phyloP scores from a whole-genome alignment of 2,329 filamentous ascomycete genomes.

The Chrysoporthe austroafricana region DNA sequence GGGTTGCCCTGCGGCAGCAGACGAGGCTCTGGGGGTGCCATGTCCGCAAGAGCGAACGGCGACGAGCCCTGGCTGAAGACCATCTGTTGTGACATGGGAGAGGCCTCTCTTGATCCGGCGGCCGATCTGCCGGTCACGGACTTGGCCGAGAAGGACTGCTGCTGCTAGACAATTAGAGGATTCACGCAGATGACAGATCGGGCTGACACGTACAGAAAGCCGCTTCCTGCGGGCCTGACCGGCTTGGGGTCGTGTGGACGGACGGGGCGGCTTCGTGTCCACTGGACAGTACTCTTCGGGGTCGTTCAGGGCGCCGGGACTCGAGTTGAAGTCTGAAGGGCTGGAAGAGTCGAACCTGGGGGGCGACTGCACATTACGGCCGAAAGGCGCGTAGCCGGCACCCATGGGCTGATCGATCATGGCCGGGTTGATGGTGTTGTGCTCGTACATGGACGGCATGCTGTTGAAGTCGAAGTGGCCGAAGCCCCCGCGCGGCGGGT shows the following conservation, averaged over 20 bases:
- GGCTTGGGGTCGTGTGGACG: slow-evolving; percentile 18
- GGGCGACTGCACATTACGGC: slow-evolving; percentile 33
- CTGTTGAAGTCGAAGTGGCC: slow-evolving; percentile 45
- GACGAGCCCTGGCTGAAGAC: slow-evolving; percentile 57
- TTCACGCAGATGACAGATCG: not conserved
- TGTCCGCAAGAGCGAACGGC: slow-evolving; percentile 52
- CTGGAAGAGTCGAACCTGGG: slow-evolving; percentile 32
- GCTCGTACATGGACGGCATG: slow-evolving; percentile 41
- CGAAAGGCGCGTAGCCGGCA: slow-evolving; percentile 30
- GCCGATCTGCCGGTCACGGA: slow-evolving; percentile 55
- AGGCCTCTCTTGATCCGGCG: slow-evolving; percentile 55
- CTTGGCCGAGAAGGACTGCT: slow-evolving; percentile 57
- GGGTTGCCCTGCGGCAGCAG: slow-evolving; percentile 12
- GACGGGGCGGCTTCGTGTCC: slow-evolving; percentile 23
- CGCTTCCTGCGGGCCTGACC: slow-evolving; percentile 42
- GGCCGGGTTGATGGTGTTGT: slow-evolving; percentile 43
- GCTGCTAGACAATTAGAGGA: slow-evolving; percentile 34
- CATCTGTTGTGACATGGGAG: slow-evolving; percentile 54
- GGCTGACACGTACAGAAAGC: slow-evolving; percentile 44
- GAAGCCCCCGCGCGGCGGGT: slow-evolving; percentile 40
- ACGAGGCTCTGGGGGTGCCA: slow-evolving; percentile 44
- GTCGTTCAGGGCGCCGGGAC: slow-evolving; percentile 36
- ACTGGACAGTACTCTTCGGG: slow-evolving; percentile 30
- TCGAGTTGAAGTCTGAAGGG: slow-evolving; percentile 52
- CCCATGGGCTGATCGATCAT: slow-evolving; percentile 31